Evolutionary conservation across 495 filamentous ascomycete genomes (phyloP).

Genomic region (Neurospora sp.): DNA sequence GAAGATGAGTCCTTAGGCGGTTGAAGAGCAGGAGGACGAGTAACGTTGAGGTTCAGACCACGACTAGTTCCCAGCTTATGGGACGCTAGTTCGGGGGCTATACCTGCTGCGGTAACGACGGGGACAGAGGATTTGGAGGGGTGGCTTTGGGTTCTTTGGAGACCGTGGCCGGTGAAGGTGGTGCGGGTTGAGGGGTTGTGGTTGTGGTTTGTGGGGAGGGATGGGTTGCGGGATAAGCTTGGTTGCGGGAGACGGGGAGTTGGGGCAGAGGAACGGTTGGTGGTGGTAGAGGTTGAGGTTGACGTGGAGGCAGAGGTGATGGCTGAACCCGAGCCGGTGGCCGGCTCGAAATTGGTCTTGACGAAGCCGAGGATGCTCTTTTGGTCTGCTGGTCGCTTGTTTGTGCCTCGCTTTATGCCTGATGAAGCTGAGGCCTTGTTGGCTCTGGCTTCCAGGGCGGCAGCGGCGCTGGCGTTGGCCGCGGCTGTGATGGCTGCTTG

Average conservation of each 20-base stretch:
- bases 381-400: slow-evolving; percentile 28
- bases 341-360: slow-evolving; percentile 3
- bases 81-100: slow-evolving; percentile 23
- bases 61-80: slow-evolving; percentile 27
- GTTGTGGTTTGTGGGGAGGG: background rate
- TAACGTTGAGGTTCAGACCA: slow-evolving; percentile 5
- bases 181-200: background rate
- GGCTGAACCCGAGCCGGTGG: background rate
- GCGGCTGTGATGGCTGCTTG: slow-evolving; percentile 25
- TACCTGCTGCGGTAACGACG: background rate
- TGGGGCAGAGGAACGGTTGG: background rate
- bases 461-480: slow-evolving; percentile 14
- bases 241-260: background rate
- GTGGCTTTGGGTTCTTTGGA: slow-evolving; percentile 3
- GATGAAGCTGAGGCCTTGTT: background rate
- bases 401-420: slow-evolving; percentile 16
- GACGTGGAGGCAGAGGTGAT: background rate
- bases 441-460: slow-evolving; percentile 11
- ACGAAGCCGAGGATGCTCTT: slow-evolving; percentile 31
- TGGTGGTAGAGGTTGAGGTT: background rate
- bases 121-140: background rate
- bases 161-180: background rate
- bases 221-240: background rate
- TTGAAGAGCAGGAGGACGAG: slow-evolving; percentile 3
- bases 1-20: background rate